Evolutionary conservation across 768 basidiomycete species (phyloP).

Genomic region (Agaricus blazei): DNA sequence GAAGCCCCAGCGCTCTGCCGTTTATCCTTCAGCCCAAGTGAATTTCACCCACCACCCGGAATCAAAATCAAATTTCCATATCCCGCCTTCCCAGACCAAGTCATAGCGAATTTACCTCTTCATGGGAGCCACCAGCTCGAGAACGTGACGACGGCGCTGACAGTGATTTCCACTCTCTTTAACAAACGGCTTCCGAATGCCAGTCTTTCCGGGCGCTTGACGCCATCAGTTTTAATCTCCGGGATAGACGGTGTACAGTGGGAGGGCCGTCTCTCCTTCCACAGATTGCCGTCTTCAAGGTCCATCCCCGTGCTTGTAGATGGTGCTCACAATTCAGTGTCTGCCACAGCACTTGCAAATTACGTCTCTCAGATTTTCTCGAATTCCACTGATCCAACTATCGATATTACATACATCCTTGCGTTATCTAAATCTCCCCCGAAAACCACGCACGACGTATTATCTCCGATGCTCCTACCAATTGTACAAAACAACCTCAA

Average conservation of each 20-base stretch:
- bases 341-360: slow-evolving; percentile 3
- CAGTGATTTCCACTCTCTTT: slow-evolving; percentile 52
- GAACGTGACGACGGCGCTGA: slow-evolving; percentile 71
- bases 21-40: slow-evolving; percentile 12
- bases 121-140: slow-evolving; percentile 81
- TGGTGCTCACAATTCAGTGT: slow-evolving; percentile 81
- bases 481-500: slow-evolving; percentile 14
- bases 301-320: slow-evolving; percentile 63
- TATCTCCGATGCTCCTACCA: slow-evolving; percentile 56
- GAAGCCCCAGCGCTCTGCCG: slow-evolving; percentile 26
- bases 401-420: slow-evolving; percentile 66
- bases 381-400: slow-evolving; percentile 5
- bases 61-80: slow-evolving; percentile 39
- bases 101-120: slow-evolving; percentile 57
- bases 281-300: slow-evolving; percentile 25
- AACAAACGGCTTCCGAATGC: slow-evolving; percentile 18
- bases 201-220: slow-evolving; percentile 33
- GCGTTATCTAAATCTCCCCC: slow-evolving; percentile 84
- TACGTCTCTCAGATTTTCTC: not conserved
- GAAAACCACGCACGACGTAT: slow-evolving; percentile 70
- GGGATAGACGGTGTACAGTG: slow-evolving; percentile 66
- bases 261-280: slow-evolving; percentile 83
- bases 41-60: slow-evolving; percentile 29
- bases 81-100: slow-evolving; percentile 35
- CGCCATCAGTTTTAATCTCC: slow-evolving; percentile 36